Conservation (phyloP, 805 yeast species). For the Lachancea cidri region DNA sequence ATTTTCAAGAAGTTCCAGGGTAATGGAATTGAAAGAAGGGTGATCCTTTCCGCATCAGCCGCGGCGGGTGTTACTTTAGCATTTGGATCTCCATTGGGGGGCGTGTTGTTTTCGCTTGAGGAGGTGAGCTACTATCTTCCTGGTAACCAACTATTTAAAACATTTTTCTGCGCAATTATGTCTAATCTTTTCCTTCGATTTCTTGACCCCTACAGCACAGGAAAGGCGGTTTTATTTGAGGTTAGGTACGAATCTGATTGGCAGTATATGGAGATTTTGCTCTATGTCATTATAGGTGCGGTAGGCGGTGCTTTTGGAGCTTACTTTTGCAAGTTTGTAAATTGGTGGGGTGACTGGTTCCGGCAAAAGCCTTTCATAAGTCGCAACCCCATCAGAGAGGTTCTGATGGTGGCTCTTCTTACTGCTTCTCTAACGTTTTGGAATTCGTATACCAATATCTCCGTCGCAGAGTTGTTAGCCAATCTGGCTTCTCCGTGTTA, state of each 20-base stretch:
- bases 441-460: constrained; percentile 45
- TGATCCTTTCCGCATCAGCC: constrained; percentile 51
- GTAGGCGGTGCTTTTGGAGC: constrained; percentile 54
- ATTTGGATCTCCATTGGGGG: constrained; percentile 57
- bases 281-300: constrained; percentile 44
- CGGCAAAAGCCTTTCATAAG: constrained; percentile 33
- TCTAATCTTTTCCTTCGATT: constrained; percentile 49
- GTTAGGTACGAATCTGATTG: constrained; percentile 47
- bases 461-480: constrained; percentile 44
- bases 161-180: constrained; percentile 51
- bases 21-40: constrained; percentile 48
- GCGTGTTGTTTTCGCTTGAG: constrained; percentile 51
- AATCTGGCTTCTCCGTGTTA: constrained; percentile 48
- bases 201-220: constrained; percentile 55
- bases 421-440: constrained; percentile 45
- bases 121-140: constrained; percentile 54
- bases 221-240: constrained; percentile 51
- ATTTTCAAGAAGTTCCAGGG: constrained; percentile 40
- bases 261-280: constrained; percentile 43
- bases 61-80: constrained; percentile 58
- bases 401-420: constrained; percentile 38
- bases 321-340: constrained; percentile 40
- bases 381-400: constrained; percentile 41
- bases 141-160: constrained; percentile 47
- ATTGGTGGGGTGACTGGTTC: constrained; percentile 38